Base-by-base conservation (phyloP, 306 rosid species). In the Dryas drummondii region DNA sequence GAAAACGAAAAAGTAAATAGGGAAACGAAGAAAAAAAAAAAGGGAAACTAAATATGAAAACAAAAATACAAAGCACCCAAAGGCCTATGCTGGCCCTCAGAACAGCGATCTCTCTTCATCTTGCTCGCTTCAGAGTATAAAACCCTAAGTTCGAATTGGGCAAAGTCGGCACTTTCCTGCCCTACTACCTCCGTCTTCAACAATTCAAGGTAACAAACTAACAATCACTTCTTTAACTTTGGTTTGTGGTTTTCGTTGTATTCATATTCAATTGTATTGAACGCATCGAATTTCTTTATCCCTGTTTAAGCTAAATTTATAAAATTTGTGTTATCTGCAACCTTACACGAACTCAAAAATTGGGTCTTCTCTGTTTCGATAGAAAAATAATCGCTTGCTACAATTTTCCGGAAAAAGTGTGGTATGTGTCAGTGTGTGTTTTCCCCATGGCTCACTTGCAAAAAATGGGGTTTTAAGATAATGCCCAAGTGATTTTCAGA, bases 121-220 rank as follows among this genome's bases (percentile, higher is more conserved):
- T 42, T 42, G 65, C 63, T 41, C 64, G 59, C 74, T 70, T 15
- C 52, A 40, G 52, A 40, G 9, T 42, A 41, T 57, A 10, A 53
- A 71, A 71, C 12, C 65, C 75, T 42, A 41, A 41, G 12, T 19
- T 55, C 75, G 16, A 71, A 40, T 71, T 41, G 65, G 65, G 53
- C 44, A 66, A 66, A 11, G 3, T 66, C 40, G n/a, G 7, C 51
- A 66, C 37, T 66, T 66, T 66, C 37, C 53, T 66, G 70, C 70
- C 14, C 68, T 63, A 9, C 27, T 16, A 19, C 50, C 42, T 48
- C 19, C 41, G 26, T 37, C 74, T 54, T 40, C 19, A 4, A 41
- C 65, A 42, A 55, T 71, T 42, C 65, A 15, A 70, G 65, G 75
- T 71, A 55, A 55, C 75, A 42, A 55, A 44, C 14, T 71, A 55